Evolutionary conservation across 108 stramenopile genomes (phyloP), one percentile per base, ranked within the genome.

Genomic region (Skeletonema potamos): DNA sequence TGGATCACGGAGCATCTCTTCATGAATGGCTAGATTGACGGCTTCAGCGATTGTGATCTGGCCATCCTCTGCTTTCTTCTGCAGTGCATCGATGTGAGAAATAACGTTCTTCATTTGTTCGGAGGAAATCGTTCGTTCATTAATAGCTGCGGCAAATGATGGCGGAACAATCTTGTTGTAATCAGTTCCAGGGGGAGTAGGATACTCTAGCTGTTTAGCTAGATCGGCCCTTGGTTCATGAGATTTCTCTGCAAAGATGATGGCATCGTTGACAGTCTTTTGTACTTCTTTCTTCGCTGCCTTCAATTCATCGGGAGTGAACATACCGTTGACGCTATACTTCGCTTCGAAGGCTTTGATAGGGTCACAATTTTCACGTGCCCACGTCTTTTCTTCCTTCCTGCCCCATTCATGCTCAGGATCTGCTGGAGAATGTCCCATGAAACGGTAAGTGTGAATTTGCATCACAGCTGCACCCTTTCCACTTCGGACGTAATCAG

Each of bases 381-480:
- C 87, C 87, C 87, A 88, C 24, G 39, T 61, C 74, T 88, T 88
- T 68, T 88, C 87, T 27, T 85, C 79, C 68, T 86, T 85, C 29
- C 86, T 64, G 0, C 88, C 88, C 24, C 88, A 41, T 64, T 89
- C 88, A 39, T 89, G 85, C 67, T 89, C 88, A 12, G 86, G 86
- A 59, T 89, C 88, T 4, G 88, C 86, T 8, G 88, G 88, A 6
- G 86, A 87, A 61, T 89, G 88, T 5, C 88, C 88, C 72, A 81
- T 76, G 76, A 89, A 87, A 1, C 86, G 74, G 68, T 87, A 89
- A 10, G 88, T 87, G 27, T 89, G 88, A 10, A 89, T 74, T 77
- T 89, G 82, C 33, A 88, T 67, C 27, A 88, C 81, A 13, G 87
- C 87, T 8, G 87, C 79, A 1, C 86, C 86, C 57, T 85, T 77